Evolutionary conservation across 768 basidiomycete species (phyloP).

Genomic region (Symmetrospora coprosmae): DNA sequence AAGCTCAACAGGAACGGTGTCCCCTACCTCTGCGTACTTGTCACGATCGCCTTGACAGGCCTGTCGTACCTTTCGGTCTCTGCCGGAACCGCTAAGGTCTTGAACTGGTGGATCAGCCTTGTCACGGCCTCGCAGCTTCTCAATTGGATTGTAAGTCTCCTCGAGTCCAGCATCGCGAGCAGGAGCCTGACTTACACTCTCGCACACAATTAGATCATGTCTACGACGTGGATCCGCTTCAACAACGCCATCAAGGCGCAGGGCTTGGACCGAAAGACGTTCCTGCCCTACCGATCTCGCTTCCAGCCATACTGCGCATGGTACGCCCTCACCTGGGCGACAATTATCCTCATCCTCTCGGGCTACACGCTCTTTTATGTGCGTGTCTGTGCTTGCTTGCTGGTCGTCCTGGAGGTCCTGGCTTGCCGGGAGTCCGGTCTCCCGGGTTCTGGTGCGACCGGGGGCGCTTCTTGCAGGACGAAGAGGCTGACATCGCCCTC

Average conservation of each 20-base stretch:
- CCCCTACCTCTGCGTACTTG: constrained; percentile 33
- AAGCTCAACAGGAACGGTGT: constrained; percentile 33
- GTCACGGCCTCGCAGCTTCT: constrained; percentile 31
- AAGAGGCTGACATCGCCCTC: too few species aligned
- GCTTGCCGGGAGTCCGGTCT: too few species aligned
- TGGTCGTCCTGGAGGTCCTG: too few species aligned
- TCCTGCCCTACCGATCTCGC: constrained; percentile 19
- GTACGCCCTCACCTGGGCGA: constrained; percentile 14
- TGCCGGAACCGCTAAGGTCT: constrained; percentile 32
- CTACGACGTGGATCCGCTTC: constrained; percentile 30
- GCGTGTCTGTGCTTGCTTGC: too few species aligned
- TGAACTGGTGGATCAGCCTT: constrained; percentile 32
- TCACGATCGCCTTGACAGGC: constrained; percentile 26
- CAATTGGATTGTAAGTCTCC: constrained; percentile 27
- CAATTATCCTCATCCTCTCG: constrained; percentile 14
- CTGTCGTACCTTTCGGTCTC: constrained; percentile 30
- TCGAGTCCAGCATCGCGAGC: not conserved
- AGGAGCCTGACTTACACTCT: not conserved
- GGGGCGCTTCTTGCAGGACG: too few species aligned
- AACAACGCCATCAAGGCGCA: constrained; percentile 29
- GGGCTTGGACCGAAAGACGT: constrained; percentile 23
- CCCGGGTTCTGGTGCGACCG: too few species aligned
- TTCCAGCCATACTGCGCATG: constrained; percentile 22
- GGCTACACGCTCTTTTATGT: constrained; percentile 14
- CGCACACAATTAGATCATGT: constrained; percentile 9